These are phyloP conservation scores for Dendrobium huoshanense DNA, from an alignment of 106 monocot species.

Conservation along the genomic window DNA sequence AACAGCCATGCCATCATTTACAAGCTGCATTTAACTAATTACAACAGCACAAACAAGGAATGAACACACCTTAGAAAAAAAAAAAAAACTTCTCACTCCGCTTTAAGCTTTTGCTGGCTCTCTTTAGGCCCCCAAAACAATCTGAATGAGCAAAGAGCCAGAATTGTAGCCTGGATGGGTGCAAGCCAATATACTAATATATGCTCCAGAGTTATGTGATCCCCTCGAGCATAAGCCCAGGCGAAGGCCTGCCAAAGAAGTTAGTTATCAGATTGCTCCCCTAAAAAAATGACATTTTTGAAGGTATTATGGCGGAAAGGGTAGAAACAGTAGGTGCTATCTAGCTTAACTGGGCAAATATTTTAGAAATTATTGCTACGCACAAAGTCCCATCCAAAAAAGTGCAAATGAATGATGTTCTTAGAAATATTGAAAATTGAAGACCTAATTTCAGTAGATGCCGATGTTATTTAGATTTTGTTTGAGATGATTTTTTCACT, in stretches of 20 bases:
- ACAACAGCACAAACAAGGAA: not conserved
- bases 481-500: too few relatives aligned
- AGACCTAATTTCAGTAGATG: too few relatives aligned
- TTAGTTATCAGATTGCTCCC: too few relatives aligned
- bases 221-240: constrained; percentile 77
- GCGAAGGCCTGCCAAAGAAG: constrained; percentile 50
- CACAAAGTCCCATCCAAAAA: too few relatives aligned
- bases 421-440: too few relatives aligned
- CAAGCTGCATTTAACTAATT: not conserved
- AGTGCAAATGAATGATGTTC: too few relatives aligned
- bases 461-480: too few relatives aligned
- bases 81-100: constrained; percentile 19
- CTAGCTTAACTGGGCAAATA: too few relatives aligned
- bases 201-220: constrained; percentile 63
- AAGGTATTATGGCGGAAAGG: too few relatives aligned
- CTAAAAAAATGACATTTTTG: too few relatives aligned
- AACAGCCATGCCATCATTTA: not conserved
- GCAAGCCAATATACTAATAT: constrained; percentile 73
- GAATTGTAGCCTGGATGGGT: constrained; percentile 56
- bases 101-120: constrained; percentile 27
- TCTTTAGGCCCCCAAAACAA: constrained; percentile 27
- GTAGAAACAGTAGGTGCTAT: too few relatives aligned
- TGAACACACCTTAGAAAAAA: not conserved
- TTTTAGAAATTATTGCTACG: too few relatives aligned
- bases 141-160: constrained; percentile 42